Evolutionary conservation across 164 flowering plant genomes (phyloP), one percentile per base, ranked within the genome.

Genomic region (Umbellularia californica): DNA sequence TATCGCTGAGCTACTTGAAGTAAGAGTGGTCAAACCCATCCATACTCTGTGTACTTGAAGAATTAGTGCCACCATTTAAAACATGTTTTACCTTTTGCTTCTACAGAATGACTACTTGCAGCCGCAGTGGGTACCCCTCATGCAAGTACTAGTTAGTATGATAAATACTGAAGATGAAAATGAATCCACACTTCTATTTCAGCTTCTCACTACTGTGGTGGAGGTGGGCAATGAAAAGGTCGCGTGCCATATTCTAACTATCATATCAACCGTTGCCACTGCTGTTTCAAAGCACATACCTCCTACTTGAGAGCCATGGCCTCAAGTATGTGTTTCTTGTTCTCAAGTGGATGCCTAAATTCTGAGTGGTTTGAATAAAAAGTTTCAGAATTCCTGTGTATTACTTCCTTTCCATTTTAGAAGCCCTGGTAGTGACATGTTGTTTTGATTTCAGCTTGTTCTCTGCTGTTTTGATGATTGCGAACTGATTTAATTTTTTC

Each of bases 71-170:
- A 24, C 24, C 79, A 27, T 12, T 75, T 47, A 30, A 72, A 24
- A 23, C 28, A 28, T 25, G 68, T 25, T 65, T 65, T 65, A 25
- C 60, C 5, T 63, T 67, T 28, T 27, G n/a, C 5, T 51, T 52
- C 28, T 71, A 73, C 87, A 92, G 97, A 90, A 88, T 79, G 95
- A 92, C 65, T 92, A 87, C 84, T 47, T 68, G 33, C 97, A 95
- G 70, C 87, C 91, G 50, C 92, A 90, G 58, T 92, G 95, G 93
- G 74, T 87, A 71, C 93, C 93, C 27, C 85, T 90, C 77, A 83
- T 92, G 80, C 88, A 89, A 83, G 86, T 76, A 51, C 77, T 90
- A 50, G 82, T 86, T 74, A 80, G 76, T 62, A 78, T 87, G 78
- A 80, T 82, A 69, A 84, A 85, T 76, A 68, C 77, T 72, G 83